Conservation (phyloP, 202 grass and related monocot genomes). For the Cymbopogon flexuosus region DNA sequence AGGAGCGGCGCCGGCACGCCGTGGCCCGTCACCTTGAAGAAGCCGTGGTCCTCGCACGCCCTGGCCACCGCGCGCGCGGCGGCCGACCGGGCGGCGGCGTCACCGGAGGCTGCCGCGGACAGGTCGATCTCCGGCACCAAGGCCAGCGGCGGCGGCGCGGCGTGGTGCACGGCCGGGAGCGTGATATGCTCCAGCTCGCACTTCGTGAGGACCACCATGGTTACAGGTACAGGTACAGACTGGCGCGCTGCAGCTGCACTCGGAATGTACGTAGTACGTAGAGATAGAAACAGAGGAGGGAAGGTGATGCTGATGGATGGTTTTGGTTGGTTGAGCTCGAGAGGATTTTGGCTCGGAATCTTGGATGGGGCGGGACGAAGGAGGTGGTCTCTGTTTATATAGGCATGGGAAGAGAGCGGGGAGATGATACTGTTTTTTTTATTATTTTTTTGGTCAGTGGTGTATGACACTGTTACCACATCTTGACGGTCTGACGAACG, state of each 20-base stretch:
- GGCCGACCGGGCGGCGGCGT: background rate
- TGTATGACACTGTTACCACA: no score
- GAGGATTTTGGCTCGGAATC: background rate
- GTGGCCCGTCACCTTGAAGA: constrained; percentile 85
- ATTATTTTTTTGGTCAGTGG: no score
- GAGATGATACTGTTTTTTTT: no score
- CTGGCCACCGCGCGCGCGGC: constrained; percentile 32
- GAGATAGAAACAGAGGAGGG: background rate
- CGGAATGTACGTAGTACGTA: background rate
- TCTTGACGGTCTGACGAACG: no score
- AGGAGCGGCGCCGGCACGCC: constrained; percentile 47
- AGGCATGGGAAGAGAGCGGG: background rate
- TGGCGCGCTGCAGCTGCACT: background rate
- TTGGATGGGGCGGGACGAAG: background rate
- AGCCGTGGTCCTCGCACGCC: constrained; percentile 64
- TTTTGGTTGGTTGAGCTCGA: background rate
- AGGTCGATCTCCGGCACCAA: constrained; percentile 53
- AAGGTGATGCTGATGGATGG: no score
- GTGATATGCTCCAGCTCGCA: constrained; percentile 62
- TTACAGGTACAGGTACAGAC: background rate
- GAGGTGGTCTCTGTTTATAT: background rate
- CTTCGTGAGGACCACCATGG: constrained; percentile 60
- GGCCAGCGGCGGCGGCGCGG: constrained; percentile 23
- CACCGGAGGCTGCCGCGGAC: background rate
- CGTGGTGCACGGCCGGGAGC: constrained; percentile 36